Conservation (phyloP, 73 alveolate species). For the Paramecium caudatum region DNA sequence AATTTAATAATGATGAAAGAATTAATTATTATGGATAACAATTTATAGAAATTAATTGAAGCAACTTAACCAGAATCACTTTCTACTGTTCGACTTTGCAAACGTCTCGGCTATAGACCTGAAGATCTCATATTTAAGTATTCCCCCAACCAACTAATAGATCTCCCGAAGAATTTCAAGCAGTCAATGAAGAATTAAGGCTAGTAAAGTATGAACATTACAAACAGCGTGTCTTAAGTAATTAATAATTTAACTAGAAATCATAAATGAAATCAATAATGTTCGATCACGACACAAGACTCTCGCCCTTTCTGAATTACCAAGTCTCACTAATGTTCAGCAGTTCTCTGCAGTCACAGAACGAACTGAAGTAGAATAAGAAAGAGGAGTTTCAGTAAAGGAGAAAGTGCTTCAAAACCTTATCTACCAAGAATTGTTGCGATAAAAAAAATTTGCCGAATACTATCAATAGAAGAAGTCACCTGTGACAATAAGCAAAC, state of each 20-base stretch:
- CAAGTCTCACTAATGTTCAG: background rate
- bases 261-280: slow-evolving; percentile 46
- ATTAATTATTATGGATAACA: background rate
- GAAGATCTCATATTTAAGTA: slow-evolving; percentile 32
- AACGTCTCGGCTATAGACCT: slow-evolving; percentile 40
- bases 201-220: slow-evolving; percentile 46
- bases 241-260: slow-evolving; percentile 10
- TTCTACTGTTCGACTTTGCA: slow-evolving; percentile 11
- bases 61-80: slow-evolving; percentile 34
- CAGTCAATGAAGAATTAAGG: background rate
- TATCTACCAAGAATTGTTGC: background rate
- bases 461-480: slow-evolving; percentile 31
- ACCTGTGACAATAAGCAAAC: too few species aligned
- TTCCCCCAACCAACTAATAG: background rate
- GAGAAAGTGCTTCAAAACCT: slow-evolving; percentile 39
- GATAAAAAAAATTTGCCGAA: slow-evolving; percentile 34
- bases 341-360: background rate
- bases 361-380: background rate
- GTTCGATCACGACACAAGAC: background rate
- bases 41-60: slow-evolving; percentile 25
- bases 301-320: slow-evolving; percentile 3
- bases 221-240: slow-evolving; percentile 30
- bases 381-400: background rate
- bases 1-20: background rate
- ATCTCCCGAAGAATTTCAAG: slow-evolving; percentile 27